phyloP scores from a whole-genome alignment of 768 basidiomycete species.

The Hypsizygus marmoreus region DNA sequence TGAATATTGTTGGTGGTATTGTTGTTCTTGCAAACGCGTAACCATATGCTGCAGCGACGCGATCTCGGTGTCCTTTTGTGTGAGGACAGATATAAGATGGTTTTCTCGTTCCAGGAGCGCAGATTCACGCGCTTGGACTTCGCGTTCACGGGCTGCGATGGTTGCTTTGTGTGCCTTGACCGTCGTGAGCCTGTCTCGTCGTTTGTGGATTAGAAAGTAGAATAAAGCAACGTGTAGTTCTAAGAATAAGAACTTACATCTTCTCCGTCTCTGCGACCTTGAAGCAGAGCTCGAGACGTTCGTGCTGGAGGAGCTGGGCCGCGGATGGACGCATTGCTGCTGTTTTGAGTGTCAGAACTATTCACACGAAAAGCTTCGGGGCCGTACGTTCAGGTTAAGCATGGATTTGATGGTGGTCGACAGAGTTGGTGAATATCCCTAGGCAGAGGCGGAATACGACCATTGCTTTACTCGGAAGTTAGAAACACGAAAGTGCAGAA shows the following conservation, averaged over 20 bases:
- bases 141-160: slow-evolving; percentile 62
- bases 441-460: slow-evolving; percentile 89
- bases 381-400: slow-evolving; percentile 78
- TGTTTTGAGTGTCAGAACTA: slow-evolving; percentile 6
- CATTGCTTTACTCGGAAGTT: slow-evolving; percentile 51
- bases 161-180: slow-evolving; percentile 66
- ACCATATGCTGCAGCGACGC: slow-evolving; percentile 46
- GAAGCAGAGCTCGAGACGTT: slow-evolving; percentile 68
- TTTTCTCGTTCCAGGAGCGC: slow-evolving; percentile 57
- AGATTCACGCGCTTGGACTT: slow-evolving; percentile 59
- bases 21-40: slow-evolving; percentile 39
- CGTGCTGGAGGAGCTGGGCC: slow-evolving; percentile 77
- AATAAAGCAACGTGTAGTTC: background rate
- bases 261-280: slow-evolving; percentile 80
- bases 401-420: slow-evolving; percentile 81
- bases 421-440: slow-evolving; percentile 77
- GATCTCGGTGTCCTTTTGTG: slow-evolving; percentile 65
- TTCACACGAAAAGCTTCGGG: background rate
- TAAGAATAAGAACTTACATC: slow-evolving; percentile 48
- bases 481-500: background rate
- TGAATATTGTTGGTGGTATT: slow-evolving; percentile 25
- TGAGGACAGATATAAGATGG: slow-evolving; percentile 45
- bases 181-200: slow-evolving; percentile 65
- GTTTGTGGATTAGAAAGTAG: no score
- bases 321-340: slow-evolving; percentile 87